phyloP scores from a whole-genome alignment of 2,329 filamentous ascomycete genomes.

The Xenoacremonium recifei region DNA sequence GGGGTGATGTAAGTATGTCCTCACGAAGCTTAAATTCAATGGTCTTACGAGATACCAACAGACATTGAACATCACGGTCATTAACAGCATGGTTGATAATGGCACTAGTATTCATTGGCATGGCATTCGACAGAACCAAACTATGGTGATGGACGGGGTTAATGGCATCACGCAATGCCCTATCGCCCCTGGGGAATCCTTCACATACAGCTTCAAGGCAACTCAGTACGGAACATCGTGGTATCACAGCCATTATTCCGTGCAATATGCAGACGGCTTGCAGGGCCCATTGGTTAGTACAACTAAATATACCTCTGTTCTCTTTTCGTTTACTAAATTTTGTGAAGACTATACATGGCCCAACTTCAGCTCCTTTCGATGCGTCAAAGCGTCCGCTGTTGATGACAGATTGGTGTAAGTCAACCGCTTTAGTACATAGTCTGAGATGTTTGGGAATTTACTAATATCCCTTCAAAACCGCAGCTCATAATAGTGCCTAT shows the following conservation, averaged over 20 bases:
- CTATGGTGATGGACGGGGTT: conserved; percentile 22
- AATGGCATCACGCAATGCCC: conserved; percentile 18
- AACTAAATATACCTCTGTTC: fast-evolving
- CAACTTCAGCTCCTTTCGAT: conserved; percentile 16
- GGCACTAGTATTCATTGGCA: conserved; percentile 25
- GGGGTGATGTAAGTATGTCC: conserved; percentile 26
- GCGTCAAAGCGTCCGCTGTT: conserved; percentile 11
- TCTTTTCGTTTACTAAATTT: neutral
- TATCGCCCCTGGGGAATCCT: conserved; percentile 15
- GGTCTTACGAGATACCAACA: conserved; percentile 1
- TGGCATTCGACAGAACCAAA: conserved; percentile 17
- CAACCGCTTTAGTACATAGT: neutral
- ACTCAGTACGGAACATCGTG: conserved; percentile 22
- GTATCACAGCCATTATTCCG: conserved; percentile 23
- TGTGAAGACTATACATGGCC: conserved; percentile 17
- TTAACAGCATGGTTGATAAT: conserved; percentile 15
- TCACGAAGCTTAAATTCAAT: neutral
- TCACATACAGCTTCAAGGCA: conserved; percentile 17
- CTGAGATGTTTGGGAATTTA: neutral
- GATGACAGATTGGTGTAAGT: conserved; percentile 21
- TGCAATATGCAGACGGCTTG: conserved; percentile 22
- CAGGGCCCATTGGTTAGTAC: conserved; percentile 15
- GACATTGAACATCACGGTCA: conserved; percentile 16
- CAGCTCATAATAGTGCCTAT: conserved; percentile 17
- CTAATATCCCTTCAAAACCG: neutral